A percentile compares a stretch with the other conserved stretches of the same genome.
Evolutionary conservation across 2,329 filamentous ascomycete genomes (phyloP).

Genomic region (Colletotrichum paranaense): DNA sequence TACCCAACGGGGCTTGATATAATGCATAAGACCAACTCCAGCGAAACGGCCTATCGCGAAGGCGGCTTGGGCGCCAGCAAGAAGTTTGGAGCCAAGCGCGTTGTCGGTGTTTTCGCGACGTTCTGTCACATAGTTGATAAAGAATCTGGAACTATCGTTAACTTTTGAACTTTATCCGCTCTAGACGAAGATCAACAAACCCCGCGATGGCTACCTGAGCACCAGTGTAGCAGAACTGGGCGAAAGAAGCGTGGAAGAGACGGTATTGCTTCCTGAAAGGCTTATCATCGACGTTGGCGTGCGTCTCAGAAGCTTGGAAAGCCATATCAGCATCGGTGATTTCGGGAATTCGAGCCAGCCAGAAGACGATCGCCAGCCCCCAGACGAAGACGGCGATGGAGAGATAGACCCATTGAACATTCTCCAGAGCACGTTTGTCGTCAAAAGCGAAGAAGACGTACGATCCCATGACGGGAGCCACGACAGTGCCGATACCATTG

Average conservation of each 20-base stretch:
- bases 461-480: conserved; percentile 78
- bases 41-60: conserved; percentile 80
- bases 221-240: conserved; percentile 84
- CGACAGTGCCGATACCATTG: conserved; percentile 63
- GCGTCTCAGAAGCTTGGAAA: conserved; percentile 65
- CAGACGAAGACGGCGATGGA: conserved; percentile 79
- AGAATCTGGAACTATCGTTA: conserved; percentile 77
- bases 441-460: conserved; percentile 73
- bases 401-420: conserved; percentile 83
- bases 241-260: conserved; percentile 80
- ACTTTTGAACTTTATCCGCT: conserved; percentile 47
- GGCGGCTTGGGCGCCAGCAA: conserved; percentile 79
- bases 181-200: conserved; percentile 50
- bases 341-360: conserved; percentile 75
- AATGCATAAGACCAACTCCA: conserved; percentile 64
- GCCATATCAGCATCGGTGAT: conserved; percentile 76
- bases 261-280: conserved; percentile 77
- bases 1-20: conserved; percentile 40
- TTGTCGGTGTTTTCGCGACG: conserved; percentile 59
- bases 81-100: conserved; percentile 70
- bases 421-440: conserved; percentile 63
- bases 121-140: conserved; percentile 79
- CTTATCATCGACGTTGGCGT: conserved; percentile 52
- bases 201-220: conserved; percentile 77
- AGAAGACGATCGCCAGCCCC: conserved; percentile 73